These are phyloP conservation scores for Exophiala sp. DNA, from an alignment of 2,329 filamentous ascomycete species.

Conservation along the genomic window DNA sequence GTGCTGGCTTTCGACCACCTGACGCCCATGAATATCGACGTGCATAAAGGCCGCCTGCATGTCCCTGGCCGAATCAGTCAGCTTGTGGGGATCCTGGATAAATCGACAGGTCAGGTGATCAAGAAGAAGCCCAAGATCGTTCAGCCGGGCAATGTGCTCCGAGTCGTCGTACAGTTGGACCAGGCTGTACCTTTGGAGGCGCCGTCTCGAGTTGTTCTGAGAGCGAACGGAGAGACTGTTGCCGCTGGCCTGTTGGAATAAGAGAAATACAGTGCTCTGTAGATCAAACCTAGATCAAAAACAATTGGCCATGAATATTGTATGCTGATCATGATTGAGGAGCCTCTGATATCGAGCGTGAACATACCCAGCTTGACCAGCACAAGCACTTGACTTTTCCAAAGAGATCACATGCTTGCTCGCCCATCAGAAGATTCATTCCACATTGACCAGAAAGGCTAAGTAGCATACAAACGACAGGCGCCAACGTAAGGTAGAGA, in stretches of 20 bases:
- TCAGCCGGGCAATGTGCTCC: slow-evolving; percentile 69
- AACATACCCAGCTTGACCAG: no score
- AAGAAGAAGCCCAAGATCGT: slow-evolving; percentile 85
- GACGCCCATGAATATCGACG: slow-evolving; percentile 80
- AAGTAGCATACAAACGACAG: no score
- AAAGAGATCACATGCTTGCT: no score
- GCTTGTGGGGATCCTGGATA: slow-evolving; percentile 70
- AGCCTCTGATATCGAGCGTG: no score
- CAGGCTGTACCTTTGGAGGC: slow-evolving; percentile 71
- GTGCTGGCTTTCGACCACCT: slow-evolving; percentile 84
- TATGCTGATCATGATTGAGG: no score
- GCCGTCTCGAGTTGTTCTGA: slow-evolving; percentile 71
- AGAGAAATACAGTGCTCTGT: slow-evolving; percentile 13
- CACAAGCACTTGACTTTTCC: no score
- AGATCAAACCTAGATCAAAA: background rate
- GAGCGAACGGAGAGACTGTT: slow-evolving; percentile 74
- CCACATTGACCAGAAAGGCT: no score
- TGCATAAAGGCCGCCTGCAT: slow-evolving; percentile 80
- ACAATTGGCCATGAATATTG: no score
- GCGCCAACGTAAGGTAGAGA: background rate
- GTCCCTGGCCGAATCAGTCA: slow-evolving; percentile 66
- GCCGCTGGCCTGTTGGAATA: slow-evolving; percentile 80
- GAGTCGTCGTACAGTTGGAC: slow-evolving; percentile 68
- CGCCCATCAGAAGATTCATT: no score
- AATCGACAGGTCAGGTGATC: slow-evolving; percentile 63